phyloP scores from a whole-genome alignment of 1,284 basidiomycete genomes.

The Leccinum fuscescens region DNA sequence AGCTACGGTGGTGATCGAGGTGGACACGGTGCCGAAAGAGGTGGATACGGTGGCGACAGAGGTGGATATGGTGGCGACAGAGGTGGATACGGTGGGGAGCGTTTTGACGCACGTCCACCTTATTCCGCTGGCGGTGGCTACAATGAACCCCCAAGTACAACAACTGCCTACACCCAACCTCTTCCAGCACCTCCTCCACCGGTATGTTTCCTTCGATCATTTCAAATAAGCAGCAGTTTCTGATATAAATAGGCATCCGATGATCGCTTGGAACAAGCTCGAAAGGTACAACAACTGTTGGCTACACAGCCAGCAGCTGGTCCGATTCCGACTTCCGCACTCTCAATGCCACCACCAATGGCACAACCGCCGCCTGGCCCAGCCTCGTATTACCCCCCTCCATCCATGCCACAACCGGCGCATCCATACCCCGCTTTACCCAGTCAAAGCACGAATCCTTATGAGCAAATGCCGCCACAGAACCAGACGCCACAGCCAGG shows the following conservation, averaged over 20 bases:
- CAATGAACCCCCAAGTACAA: constrained; percentile 29
- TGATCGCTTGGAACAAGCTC: constrained; percentile 78
- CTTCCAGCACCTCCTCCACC: constrained; percentile 13
- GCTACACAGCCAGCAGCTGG: constrained; percentile 45
- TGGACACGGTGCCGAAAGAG: background rate
- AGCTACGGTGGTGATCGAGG: constrained; percentile 32
- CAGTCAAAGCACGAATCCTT: constrained; percentile 31
- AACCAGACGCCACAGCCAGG: constrained; percentile 38
- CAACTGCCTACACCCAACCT: constrained; percentile 24
- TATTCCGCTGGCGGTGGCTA: constrained; percentile 33
- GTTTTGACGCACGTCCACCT: constrained; percentile 36
- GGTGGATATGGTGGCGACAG: background rate
- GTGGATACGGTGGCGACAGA: too few relatives aligned
- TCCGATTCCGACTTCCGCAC: constrained; percentile 33
- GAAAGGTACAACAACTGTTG: constrained; percentile 76
- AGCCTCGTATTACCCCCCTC: constrained; percentile 44
- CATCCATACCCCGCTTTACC: constrained; percentile 38
- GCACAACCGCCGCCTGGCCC: constrained; percentile 35
- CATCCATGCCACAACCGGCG: constrained; percentile 33
- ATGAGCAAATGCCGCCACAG: constrained; percentile 39
- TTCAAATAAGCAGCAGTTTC: background rate
- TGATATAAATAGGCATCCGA: constrained; percentile 38
- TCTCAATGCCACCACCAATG: constrained; percentile 31
- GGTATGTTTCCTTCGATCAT: constrained; percentile 18
- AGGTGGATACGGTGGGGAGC: constrained; percentile 36